Base-by-base conservation (phyloP, 2,329 filamentous ascomycete species). In the Penicillium sp. region DNA sequence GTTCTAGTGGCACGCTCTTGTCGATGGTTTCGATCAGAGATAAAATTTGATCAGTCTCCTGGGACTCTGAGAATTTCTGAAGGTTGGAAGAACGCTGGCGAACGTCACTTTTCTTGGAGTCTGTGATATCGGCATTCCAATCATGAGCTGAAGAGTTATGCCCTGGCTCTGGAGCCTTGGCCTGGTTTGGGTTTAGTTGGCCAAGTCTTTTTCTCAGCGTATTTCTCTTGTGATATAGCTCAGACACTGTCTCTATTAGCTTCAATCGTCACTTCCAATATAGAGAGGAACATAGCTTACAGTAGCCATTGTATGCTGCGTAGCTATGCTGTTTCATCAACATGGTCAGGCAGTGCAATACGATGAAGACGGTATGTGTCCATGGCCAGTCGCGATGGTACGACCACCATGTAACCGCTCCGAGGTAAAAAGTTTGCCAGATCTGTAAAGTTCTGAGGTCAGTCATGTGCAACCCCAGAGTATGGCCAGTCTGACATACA, bases 311-410 rank as follows among this genome's bases (percentile, higher is more conserved):
- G 71, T 90, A 92, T 61, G 90, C 90, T 4, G 87, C 81, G 65
- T 90, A 92, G 16, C 59, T 62, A 31, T 63, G 89, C 72, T 91
- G 88, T 75, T 93, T 93, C 89, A 92, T 92, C 22, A 92, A 69
- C 80, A 92, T 88, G 3, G 88, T 83, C 51, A 92, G 75, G 13
- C 85, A 85, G 66, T 92, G 88, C 16, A 92, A 75, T 9, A 63
- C 58, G 41, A 90, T 88, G 69, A 89, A 91, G 16, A 91, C 86
- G 1, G 88, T 90, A 65, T 91, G 89, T 13, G 89, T 90, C 89
- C 89, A 92, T 1, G 88, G 87, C 89, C 89, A 93, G 47, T 90
- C 83, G 4, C 88, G 81, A 65, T 85, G 81, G 46, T 88, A 80
- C 0, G 88, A 87, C 75, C 88, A 83, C 48, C 81, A 82, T 5